These are phyloP conservation scores for Phytophthora sp. DNA, from an alignment of 352 stramenopile species.

Conservation along the genomic window DNA sequence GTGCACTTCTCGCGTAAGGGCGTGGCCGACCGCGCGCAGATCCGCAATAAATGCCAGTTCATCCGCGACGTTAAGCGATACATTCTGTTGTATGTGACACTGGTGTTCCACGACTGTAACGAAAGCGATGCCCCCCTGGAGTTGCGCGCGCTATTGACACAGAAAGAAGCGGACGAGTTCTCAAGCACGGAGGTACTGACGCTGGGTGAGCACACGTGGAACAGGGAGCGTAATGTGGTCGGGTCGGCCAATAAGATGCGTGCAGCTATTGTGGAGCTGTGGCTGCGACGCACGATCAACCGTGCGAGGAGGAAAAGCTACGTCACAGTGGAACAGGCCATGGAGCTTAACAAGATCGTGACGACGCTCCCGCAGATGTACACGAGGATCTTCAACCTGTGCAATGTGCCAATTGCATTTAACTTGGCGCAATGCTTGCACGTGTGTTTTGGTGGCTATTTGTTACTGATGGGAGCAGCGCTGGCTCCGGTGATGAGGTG, in stretches of 20 bases:
- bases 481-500: slow-evolving; percentile 27
- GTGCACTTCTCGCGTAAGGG: slow-evolving; percentile 52
- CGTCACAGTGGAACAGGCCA: slow-evolving; percentile 49
- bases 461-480: slow-evolving; percentile 44
- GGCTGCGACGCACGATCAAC: slow-evolving; percentile 56
- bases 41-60: slow-evolving; percentile 56
- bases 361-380: slow-evolving; percentile 59
- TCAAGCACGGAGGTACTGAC: slow-evolving; percentile 43
- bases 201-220: slow-evolving; percentile 53
- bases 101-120: slow-evolving; percentile 69
- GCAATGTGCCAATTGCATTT: slow-evolving; percentile 55
- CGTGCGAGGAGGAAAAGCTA: slow-evolving; percentile 45
- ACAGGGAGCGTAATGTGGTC: slow-evolving; percentile 48
- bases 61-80: slow-evolving; percentile 68
- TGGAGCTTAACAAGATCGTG: slow-evolving; percentile 58
- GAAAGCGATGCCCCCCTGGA: slow-evolving; percentile 45
- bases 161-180: slow-evolving; percentile 52
- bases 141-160: slow-evolving; percentile 48
- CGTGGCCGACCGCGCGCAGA: slow-evolving; percentile 38
- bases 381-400: slow-evolving; percentile 54
- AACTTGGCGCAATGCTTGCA: slow-evolving; percentile 54
- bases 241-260: slow-evolving; percentile 59
- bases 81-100: slow-evolving; percentile 56
- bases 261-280: slow-evolving; percentile 62
- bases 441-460: slow-evolving; percentile 46